phyloP scores from a whole-genome alignment of 345 rosid species.

The Ceriops decandra region DNA sequence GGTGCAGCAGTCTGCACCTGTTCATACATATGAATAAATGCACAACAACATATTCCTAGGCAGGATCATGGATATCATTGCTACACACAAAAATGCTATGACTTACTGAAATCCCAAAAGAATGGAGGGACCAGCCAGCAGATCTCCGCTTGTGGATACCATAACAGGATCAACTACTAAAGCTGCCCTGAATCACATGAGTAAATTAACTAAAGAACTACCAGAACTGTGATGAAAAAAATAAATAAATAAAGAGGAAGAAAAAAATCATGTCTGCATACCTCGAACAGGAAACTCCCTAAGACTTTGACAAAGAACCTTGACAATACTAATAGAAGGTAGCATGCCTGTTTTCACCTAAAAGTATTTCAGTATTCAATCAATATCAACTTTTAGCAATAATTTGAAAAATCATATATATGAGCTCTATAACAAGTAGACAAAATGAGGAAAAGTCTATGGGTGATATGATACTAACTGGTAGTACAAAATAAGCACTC shows the following conservation, averaged over 20 bases:
- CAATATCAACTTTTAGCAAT: not conserved
- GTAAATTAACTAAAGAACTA: conserved; percentile 30
- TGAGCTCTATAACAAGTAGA: not conserved
- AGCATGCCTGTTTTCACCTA: conserved; percentile 98
- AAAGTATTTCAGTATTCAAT: conserved; percentile 9
- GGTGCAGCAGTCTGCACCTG: too few relatives aligned
- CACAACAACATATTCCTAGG: too few relatives aligned
- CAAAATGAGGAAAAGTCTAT: not conserved
- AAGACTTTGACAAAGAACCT: conserved; percentile 51
- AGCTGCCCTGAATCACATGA: conserved; percentile 56
- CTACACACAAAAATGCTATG: not conserved
- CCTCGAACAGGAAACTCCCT: conserved; percentile 63
- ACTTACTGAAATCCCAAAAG: conserved; percentile 61
- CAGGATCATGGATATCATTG: not conserved
- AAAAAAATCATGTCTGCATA: conserved; percentile 21
- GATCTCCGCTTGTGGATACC: conserved; percentile 96
- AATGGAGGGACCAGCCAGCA: conserved; percentile 72
- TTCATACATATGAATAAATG: too few relatives aligned
- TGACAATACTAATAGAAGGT: conserved; percentile 65
- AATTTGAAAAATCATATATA: not conserved
- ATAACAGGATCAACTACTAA: conserved; percentile 96
- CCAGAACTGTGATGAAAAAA: conserved; percentile 6
- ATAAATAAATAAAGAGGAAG: not conserved
- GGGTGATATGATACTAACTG: not conserved
- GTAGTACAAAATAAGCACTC: not conserved